Evolutionary conservation across 169 alveolate genomes (phyloP), one percentile per base, ranked within the genome.

Genomic region (Condylostoma magnum): DNA sequence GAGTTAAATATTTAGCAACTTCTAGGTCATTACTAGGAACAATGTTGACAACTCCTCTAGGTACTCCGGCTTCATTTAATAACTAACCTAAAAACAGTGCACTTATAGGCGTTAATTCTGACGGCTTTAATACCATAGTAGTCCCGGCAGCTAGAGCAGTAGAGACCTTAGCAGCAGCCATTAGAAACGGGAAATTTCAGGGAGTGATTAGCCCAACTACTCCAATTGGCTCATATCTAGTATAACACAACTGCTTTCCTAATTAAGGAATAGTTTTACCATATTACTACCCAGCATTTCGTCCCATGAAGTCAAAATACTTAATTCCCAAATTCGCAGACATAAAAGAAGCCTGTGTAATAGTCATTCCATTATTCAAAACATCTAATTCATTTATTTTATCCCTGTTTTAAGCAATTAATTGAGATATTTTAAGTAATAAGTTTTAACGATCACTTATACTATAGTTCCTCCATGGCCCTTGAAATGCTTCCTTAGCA

Each of bases 61-160:
- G 93, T 76, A 74, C 75, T 6, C 93, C 90, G 12, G 89, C 92
- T 54, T 86, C 92, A n/a, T 54, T 67, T 8, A 71, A 63, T 5
- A 83, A 51, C 50, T 84, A 79, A 2, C 84, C 93, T 1, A 86
- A 51, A 67, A 70, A 76, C 37, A 86, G 56, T 27, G 90, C 82
- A 12, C 87, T 55, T 52, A 87, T 66, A 15, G 93, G 90, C 25
- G 94, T 86, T 37, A 76, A 79, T 60, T 89, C 93, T 4, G 94
- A 83, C 12, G 94, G 92, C 57, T 90, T 90, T 22, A 82, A 65
- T 22, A 90, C 85, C 4, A 79, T 53, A 6, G 89, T 84, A 68
- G 76, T 60, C 22, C 95, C 95, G 22, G 94, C 84, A 28, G 93
- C 93, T 48, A 90, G 76, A 5, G 90, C 91, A 33, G 96, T 91